Conservation (phyloP, 2,329 filamentous ascomycete genomes). For the Fusarium incarnatum region DNA sequence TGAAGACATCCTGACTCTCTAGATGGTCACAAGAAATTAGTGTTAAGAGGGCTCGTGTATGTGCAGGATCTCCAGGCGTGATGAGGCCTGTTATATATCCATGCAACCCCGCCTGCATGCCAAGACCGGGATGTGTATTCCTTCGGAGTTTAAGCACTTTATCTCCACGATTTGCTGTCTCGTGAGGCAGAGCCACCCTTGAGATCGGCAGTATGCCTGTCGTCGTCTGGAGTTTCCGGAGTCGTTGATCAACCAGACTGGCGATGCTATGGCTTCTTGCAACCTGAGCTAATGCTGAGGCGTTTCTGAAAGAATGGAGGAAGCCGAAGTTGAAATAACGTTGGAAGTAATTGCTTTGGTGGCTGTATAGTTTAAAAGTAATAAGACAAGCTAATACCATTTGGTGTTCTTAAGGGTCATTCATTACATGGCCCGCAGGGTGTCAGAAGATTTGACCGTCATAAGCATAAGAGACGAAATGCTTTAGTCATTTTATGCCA, state of each 20-base stretch:
- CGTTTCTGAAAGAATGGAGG: fast-evolving
- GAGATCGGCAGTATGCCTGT: not conserved
- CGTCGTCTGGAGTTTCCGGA: not conserved
- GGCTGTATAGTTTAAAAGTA: not conserved
- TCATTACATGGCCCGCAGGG: too few relatives aligned
- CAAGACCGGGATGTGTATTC: not conserved
- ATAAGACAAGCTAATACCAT: not conserved
- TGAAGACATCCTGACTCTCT: not conserved
- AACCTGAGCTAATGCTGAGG: not conserved
- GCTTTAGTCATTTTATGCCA: too few relatives aligned
- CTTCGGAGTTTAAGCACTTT: not conserved
- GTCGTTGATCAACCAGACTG: not conserved
- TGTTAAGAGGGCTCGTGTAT: not conserved
- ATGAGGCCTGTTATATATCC: not conserved
- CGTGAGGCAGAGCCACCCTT: not conserved
- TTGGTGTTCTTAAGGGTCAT: not conserved
- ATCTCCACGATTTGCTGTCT: not conserved
- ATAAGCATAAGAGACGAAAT: too few relatives aligned
- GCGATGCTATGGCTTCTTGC: fast-evolving
- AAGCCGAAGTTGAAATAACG: not conserved
- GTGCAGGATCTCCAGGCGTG: not conserved
- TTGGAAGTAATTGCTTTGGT: fast-evolving
- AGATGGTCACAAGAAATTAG: fast-evolving
- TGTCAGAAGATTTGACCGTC: too few relatives aligned
- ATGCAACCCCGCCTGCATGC: not conserved